Conservation (phyloP, 495 filamentous ascomycete species). For the Parmelia sp. region DNA sequence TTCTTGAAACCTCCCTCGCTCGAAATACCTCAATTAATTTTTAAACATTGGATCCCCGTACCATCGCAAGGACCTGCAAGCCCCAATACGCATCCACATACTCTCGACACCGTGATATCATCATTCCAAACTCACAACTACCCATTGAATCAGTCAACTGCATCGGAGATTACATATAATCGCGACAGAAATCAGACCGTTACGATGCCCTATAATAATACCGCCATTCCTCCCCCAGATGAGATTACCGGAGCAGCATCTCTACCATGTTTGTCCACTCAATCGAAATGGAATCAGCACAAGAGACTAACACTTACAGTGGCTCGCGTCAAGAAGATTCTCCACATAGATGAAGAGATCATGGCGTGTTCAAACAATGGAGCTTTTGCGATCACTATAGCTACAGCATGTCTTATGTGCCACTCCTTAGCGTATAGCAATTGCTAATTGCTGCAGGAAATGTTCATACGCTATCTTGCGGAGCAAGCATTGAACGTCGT, state of each 20-base stretch:
- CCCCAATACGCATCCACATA: neutral
- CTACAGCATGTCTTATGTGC: constrained; percentile 53
- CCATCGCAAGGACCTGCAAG: neutral
- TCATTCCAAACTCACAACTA: neutral
- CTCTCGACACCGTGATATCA: neutral
- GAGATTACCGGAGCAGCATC: constrained; percentile 79
- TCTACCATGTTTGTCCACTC: constrained; percentile 65
- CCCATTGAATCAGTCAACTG: neutral
- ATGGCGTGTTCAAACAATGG: constrained; percentile 80
- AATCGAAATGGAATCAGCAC: neutral
- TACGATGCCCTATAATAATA: constrained; percentile 83
- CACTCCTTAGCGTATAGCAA: neutral
- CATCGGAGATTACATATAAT: neutral
- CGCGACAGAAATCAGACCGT: neutral
- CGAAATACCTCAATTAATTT: neutral
- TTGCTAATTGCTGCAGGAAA: constrained; percentile 51
- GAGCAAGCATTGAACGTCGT: constrained; percentile 81
- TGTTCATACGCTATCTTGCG: constrained; percentile 92
- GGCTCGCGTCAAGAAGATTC: constrained; percentile 88
- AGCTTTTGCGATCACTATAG: constrained; percentile 88
- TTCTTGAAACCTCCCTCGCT: neutral
- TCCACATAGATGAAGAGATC: constrained; percentile 80
- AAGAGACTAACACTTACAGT: constrained; percentile 45
- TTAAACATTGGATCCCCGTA: neutral
- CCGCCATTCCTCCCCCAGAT: constrained; percentile 67